Percentiles rank a stretch among this genome's conserved stretches.
Evolutionary conservation across 2,329 filamentous ascomycete genomes (phyloP).

Genomic region (Xylariaceae sp.): DNA sequence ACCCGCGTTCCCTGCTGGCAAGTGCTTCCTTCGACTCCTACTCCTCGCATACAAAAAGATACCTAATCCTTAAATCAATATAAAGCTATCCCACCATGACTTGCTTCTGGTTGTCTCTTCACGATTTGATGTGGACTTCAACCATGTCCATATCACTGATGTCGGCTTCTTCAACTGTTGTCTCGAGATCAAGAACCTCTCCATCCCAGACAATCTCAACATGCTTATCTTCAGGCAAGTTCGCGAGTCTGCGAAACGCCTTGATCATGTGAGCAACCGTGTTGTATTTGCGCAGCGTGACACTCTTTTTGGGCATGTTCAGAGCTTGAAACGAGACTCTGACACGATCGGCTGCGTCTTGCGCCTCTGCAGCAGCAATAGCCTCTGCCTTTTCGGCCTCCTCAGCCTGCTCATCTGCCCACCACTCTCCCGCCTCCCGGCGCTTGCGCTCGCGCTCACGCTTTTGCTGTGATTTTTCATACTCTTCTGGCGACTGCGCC

Average conservation of each 20-base stretch:
- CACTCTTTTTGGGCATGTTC: constrained; percentile 47
- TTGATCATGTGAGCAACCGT: constrained; percentile 60
- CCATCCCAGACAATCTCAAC: constrained; percentile 74
- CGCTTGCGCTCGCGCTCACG: constrained; percentile 46
- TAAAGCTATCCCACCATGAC: too few species aligned
- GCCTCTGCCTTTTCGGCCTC: constrained; percentile 11
- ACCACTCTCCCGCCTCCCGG: constrained; percentile 38
- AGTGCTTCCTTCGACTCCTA: too few species aligned
- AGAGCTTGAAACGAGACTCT: constrained; percentile 54
- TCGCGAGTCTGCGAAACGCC: constrained; percentile 56
- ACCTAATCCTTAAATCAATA: too few species aligned
- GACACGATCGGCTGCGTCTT: constrained; percentile 35
- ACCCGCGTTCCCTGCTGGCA: too few species aligned
- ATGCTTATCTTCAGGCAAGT: constrained; percentile 48
- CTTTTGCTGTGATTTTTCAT: constrained; percentile 46
- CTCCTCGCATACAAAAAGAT: too few species aligned
- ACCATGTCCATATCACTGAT: constrained; percentile 73
- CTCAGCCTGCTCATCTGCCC: constrained; percentile 34
- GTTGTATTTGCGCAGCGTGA: constrained; percentile 54
- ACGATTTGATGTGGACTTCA: constrained; percentile 66
- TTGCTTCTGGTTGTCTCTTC: background rate
- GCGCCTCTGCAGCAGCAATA: constrained; percentile 16
- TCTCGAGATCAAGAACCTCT: constrained; percentile 61
- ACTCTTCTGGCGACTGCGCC: constrained; percentile 69
- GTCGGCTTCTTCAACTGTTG: constrained; percentile 63